A percentile compares a stretch with the other conserved stretches of the same genome.
Evolutionary conservation across 306 rosid genomes (phyloP).

Genomic region (Hylodesmum podocarpum): DNA sequence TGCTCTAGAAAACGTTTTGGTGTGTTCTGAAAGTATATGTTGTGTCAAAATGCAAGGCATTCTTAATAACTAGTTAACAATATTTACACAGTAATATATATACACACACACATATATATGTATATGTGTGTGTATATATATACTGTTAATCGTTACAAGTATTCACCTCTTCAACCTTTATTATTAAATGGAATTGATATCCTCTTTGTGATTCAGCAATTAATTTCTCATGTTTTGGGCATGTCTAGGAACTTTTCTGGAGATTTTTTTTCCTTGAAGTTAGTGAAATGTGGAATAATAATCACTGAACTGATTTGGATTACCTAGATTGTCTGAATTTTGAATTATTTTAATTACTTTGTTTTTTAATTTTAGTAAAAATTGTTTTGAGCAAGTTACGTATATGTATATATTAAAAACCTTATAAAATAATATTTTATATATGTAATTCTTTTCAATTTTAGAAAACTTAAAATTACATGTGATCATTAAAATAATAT

Average conservation of each 20-base stretch:
- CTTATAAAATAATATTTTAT: too few species aligned
- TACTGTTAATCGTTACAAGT: neutral
- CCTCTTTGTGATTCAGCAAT: neutral
- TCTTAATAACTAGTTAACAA: neutral
- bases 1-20: slow-evolving; percentile 37
- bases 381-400: too few species aligned
- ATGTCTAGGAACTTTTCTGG: neutral
- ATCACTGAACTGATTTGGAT: neutral
- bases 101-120: too few species aligned
- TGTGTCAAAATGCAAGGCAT: neutral
- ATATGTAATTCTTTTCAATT: too few species aligned
- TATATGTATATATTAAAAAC: too few species aligned
- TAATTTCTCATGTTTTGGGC: neutral
- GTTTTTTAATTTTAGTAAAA: too few species aligned
- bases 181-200: neutral
- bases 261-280: neutral
- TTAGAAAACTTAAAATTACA: too few species aligned
- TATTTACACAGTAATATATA: neutral
- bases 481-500: too few species aligned
- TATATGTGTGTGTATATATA: too few species aligned
- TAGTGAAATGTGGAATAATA: neutral
- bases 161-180: neutral
- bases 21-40: neutral
- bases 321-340: too few species aligned
- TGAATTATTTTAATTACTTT: too few species aligned